Evolutionary conservation across 2,329 filamentous ascomycete genomes (phyloP).

Genomic region (Fonsecaea monophora): DNA sequence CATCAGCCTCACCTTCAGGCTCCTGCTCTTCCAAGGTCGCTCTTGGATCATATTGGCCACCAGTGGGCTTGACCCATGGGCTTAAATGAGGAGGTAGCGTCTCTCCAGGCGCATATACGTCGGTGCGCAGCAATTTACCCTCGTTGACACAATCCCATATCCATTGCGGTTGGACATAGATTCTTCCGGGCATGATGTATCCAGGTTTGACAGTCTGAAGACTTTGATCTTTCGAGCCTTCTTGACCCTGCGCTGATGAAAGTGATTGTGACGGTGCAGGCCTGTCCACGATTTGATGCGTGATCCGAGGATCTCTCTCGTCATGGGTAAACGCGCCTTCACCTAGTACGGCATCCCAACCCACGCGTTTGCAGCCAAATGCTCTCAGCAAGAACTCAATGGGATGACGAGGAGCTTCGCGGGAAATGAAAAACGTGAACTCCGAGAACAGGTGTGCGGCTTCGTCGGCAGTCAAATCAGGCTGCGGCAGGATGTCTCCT

Average conservation of each 20-base stretch:
- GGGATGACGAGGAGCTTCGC: constrained; percentile 87
- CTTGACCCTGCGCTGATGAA: constrained; percentile 43
- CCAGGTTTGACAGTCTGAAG: constrained; percentile 57
- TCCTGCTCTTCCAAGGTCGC: constrained; percentile 85
- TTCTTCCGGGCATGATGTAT: constrained; percentile 84
- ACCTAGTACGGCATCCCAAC: constrained; percentile 90
- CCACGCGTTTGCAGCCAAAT: constrained; percentile 94
- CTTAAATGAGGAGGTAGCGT: constrained; percentile 92
- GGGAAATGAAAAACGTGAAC: constrained; percentile 89
- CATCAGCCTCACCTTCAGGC: constrained; percentile 79
- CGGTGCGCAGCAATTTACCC: constrained; percentile 82
- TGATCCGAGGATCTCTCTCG: constrained; percentile 86
- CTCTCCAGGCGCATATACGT: constrained; percentile 87
- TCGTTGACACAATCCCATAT: constrained; percentile 97
- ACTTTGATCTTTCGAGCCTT: constrained; percentile 37
- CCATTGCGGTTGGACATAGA: constrained; percentile 97
- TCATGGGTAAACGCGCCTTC: constrained; percentile 91
- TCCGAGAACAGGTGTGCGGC: constrained; percentile 81
- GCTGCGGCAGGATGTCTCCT: constrained; percentile 85
- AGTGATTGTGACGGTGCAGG: constrained; percentile 64
- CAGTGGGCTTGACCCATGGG: constrained; percentile 87
- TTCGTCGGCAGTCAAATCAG: constrained; percentile 69
- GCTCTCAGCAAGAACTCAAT: constrained; percentile 91
- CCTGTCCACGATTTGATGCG: constrained; percentile 94
- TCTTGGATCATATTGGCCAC: constrained; percentile 90